Percentiles rank a stretch among this genome's conserved stretches.
Evolutionary conservation across 106 monocot genomes (phyloP).

Genomic region (Dioscorea alata): DNA sequence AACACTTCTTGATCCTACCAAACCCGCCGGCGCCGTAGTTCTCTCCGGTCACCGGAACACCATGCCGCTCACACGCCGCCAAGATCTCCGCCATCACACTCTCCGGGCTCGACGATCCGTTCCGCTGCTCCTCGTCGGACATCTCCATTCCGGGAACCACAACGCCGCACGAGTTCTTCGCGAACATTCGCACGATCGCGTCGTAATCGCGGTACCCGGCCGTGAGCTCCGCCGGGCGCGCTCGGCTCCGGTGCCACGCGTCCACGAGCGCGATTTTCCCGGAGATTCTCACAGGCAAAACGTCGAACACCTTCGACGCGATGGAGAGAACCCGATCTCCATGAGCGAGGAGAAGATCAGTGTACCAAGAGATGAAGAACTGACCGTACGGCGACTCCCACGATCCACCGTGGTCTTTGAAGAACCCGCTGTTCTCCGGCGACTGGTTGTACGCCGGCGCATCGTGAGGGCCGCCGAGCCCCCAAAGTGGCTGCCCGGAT

Average conservation of each 20-base stretch:
- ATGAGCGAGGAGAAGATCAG: slow-evolving; percentile 36
- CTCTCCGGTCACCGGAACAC: slow-evolving; percentile 52
- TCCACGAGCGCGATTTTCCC: slow-evolving; percentile 58
- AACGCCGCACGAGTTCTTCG: slow-evolving; percentile 28
- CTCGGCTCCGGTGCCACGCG: slow-evolving; percentile 40
- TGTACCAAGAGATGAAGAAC: slow-evolving; percentile 83
- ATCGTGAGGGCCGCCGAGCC: slow-evolving; percentile 61
- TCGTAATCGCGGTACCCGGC: slow-evolving; percentile 71
- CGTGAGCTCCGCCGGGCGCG: slow-evolving; percentile 43
- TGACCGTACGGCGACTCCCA: slow-evolving; percentile 62
- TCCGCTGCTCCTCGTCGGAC: slow-evolving; percentile 17
- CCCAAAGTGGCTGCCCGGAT: slow-evolving; percentile 47
- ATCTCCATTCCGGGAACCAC: slow-evolving; percentile 45
- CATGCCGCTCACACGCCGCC: slow-evolving; percentile 29
- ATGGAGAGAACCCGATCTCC: slow-evolving; percentile 46
- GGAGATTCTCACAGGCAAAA: slow-evolving; percentile 25
- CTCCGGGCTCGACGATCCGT: slow-evolving; percentile 31
- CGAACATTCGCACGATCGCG: slow-evolving; percentile 42
- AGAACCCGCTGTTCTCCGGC: slow-evolving; percentile 36
- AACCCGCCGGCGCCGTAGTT: slow-evolving; percentile 20
- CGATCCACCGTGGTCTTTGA: slow-evolving; percentile 49
- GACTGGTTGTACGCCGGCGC: slow-evolving; percentile 42
- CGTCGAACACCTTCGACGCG: slow-evolving; percentile 27
- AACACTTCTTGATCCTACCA: slow-evolving; percentile 32
- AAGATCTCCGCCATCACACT: slow-evolving; percentile 38